phyloP scores from a whole-genome alignment of 176 grass and related monocot genomes.

The Hordeum vulgare region MorexV3_pseudomolecules_assembly NC_058523.1:469624931-469625430 shows the following conservation, averaged over 20 bases:
- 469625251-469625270: not conserved
- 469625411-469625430: conserved; percentile 34
- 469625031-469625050: not conserved
- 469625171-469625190: conserved; percentile 39
- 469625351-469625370: not conserved
- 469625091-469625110: conserved; percentile 6
- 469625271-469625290: not conserved
- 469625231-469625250: not conserved
- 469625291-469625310: not conserved
- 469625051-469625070: conserved; percentile 31
- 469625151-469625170: conserved; percentile 22
- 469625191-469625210: conserved; percentile 35
- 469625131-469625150: not conserved
- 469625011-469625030: not conserved
- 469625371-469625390: not conserved
- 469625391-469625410: not conserved
- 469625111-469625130: not conserved
- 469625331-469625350: not conserved
- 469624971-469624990: not conserved
- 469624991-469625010: not conserved
- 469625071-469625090: conserved; percentile 15
- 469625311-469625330: not conserved
- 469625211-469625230: conserved; percentile 32
- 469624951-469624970: not conserved
- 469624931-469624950: not conserved